A percentile compares a stretch with the other conserved stretches of the same genome.
These are phyloP conservation scores for Macrolepiota fuliginosa DNA, from an alignment of 768 basidiomycete genomes.

Conservation along the genomic window DNA sequence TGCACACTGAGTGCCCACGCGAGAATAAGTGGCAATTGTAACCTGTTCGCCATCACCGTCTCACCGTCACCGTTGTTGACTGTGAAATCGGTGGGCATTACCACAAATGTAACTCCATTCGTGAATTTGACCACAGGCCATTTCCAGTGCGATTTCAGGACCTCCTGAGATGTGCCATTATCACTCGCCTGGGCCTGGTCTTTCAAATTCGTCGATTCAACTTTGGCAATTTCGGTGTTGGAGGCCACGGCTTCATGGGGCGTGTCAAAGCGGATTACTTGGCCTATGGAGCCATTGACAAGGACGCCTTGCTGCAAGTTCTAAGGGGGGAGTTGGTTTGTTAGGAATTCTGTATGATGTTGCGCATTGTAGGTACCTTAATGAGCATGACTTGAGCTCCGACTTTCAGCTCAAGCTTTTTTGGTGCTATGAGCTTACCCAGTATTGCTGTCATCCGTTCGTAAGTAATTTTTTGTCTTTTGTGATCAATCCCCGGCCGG, in stretches of 20 bases:
- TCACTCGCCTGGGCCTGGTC: not conserved
- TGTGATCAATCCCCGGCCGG: slow-evolving; percentile 41
- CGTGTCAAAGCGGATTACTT: slow-evolving; percentile 45
- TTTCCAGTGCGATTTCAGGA: slow-evolving; percentile 1
- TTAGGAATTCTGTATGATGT: not conserved
- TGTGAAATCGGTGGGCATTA: slow-evolving; percentile 59
- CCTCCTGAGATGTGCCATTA: not conserved
- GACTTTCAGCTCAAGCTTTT: slow-evolving; percentile 47
- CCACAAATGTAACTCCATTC: slow-evolving; percentile 42
- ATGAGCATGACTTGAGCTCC: slow-evolving; percentile 87
- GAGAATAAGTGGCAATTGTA: slow-evolving; percentile 71
- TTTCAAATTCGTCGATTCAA: not conserved
- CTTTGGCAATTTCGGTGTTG: slow-evolving; percentile 33
- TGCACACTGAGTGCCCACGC: slow-evolving; percentile 89
- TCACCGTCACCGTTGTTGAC: slow-evolving; percentile 57
- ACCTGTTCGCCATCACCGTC: slow-evolving; percentile 44
- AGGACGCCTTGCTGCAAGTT: slow-evolving; percentile 66
- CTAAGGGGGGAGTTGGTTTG: slow-evolving; percentile 29
- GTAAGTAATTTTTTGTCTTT: slow-evolving; percentile 30
- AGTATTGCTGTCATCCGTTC: slow-evolving; percentile 44
- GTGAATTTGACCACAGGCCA: slow-evolving; percentile 68
- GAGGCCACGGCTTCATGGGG: slow-evolving; percentile 38
- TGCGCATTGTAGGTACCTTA: slow-evolving; percentile 40
- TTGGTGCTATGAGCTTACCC: slow-evolving; percentile 61
- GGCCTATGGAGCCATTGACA: slow-evolving; percentile 71